Evolutionary conservation across 306 rosid species (phyloP), one percentile per base, ranked within the genome.

Genomic region (Canavalia gladiata): DNA sequence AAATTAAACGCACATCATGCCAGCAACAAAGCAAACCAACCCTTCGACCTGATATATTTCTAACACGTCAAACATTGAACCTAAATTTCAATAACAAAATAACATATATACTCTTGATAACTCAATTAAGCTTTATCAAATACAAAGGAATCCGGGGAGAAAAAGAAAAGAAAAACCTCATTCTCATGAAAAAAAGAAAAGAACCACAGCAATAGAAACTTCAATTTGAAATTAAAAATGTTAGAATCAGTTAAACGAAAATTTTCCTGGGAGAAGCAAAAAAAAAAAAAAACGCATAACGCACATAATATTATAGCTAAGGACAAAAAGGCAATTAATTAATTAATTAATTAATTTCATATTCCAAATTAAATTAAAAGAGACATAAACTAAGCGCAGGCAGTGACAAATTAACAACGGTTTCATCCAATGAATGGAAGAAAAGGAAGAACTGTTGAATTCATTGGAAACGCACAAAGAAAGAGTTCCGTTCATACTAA

Each of bases 381-480:
- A 8, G n/a, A 7, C 72, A 74, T 55, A 37, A 51, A 56, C 18
- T 45, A 3, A 18, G 35, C 7, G 59, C 59, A 70, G 30, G 7
- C 11, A 74, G 13, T 37, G 25, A 18, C 25, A 18, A 18, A 18
- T 18, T 18, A 18, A 18, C 25, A 74, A 52, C 13, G 81, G 58
- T 62, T 62, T 49, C 9, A 6, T 25, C 7, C 18, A 35, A 33
- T 33, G 42, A 29, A 45, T 8, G 2, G 42, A 33, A 74, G 31
- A 72, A 60, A 46, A 7, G 28, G 6, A 41, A 8, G 28, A 43
- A 45, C 55, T 43, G 55, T 25, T 43, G 55, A 68, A 68, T 68
- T 67, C 6, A 74, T 12, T 3, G 56, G 59, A 81, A 84, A 76
- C 81, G 60, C 8, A 46, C 18, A 68, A 62, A 35, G 18, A 65